These are phyloP conservation scores for Rhizopus delemar DNA, from an alignment of 371 early-diverging fungal genomes.

Conservation along the genomic window DNA sequence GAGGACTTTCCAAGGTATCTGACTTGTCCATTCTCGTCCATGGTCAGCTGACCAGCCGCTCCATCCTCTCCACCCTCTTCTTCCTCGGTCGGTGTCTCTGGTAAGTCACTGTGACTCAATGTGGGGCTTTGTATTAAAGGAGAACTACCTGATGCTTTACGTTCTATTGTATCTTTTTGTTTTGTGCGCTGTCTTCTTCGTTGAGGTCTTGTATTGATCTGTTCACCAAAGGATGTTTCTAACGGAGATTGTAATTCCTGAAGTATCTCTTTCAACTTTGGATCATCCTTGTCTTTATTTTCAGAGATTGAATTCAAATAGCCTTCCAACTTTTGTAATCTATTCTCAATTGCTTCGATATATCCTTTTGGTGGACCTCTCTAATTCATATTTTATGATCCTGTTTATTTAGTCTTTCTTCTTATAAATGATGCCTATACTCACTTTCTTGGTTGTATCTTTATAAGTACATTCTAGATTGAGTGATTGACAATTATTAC, in stretches of 20 bases:
- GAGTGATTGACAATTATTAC: slow-evolving; percentile 50
- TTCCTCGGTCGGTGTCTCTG: slow-evolving; percentile 15
- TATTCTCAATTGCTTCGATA: slow-evolving; percentile 71
- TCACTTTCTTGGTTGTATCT: slow-evolving; percentile 50
- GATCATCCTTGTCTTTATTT: slow-evolving; percentile 39
- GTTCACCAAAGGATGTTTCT: slow-evolving; percentile 43
- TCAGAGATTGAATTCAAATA: slow-evolving; percentile 53
- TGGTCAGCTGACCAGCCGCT: slow-evolving; percentile 41
- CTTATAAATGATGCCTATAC: not conserved
- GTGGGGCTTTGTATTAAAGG: slow-evolving; percentile 16
- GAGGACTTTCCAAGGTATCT: slow-evolving; percentile 52
- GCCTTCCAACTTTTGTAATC: slow-evolving; percentile 61
- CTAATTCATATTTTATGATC: slow-evolving; percentile 15
- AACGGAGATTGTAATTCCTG: slow-evolving; percentile 56
- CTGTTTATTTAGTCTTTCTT: no score
- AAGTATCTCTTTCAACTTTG: slow-evolving; percentile 49
- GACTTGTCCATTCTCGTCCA: slow-evolving; percentile 52
- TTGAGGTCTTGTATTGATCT: slow-evolving; percentile 40
- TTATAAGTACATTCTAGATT: slow-evolving; percentile 45
- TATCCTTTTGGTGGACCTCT: slow-evolving; percentile 73
- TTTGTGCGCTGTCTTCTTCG: slow-evolving; percentile 27
- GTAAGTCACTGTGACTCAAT: slow-evolving; percentile 11
- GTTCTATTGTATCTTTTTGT: not conserved
- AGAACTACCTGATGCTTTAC: slow-evolving; percentile 1
- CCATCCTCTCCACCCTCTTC: slow-evolving; percentile 35